phyloP scores from a whole-genome alignment of 1,284 basidiomycete genomes.

The Melampsora americana region DNA sequence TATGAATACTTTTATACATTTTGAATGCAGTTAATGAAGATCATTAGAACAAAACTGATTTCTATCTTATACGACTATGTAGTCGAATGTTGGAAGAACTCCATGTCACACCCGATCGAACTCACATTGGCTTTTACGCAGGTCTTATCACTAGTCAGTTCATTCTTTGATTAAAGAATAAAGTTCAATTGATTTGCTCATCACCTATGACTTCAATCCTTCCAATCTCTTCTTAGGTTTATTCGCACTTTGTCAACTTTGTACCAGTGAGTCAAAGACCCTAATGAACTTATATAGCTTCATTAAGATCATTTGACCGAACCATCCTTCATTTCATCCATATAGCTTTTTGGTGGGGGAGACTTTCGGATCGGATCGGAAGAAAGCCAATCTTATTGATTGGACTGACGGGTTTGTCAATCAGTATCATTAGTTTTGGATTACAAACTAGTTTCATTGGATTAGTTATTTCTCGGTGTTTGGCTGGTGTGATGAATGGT shows the following conservation, averaged over 20 bases:
- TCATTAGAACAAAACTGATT: no score
- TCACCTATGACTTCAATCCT: no score
- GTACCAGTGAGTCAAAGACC: slow-evolving; percentile 35
- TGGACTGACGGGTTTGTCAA: slow-evolving; percentile 45
- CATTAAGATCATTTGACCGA: no score
- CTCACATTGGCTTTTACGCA: slow-evolving; percentile 32
- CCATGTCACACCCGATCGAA: slow-evolving; percentile 36
- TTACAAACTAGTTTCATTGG: slow-evolving; percentile 26
- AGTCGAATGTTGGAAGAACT: slow-evolving; percentile 42
- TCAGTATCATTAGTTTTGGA: slow-evolving; percentile 45
- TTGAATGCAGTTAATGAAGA: no score
- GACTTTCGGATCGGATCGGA: slow-evolving; percentile 45
- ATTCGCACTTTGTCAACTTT: slow-evolving; percentile 37
- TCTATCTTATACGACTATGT: not conserved
- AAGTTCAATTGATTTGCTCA: no score
- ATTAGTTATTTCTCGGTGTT: slow-evolving; percentile 30
- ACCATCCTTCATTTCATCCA: not conserved
- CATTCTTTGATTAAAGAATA: no score
- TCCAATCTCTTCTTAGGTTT: slow-evolving; percentile 12
- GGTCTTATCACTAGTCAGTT: slow-evolving; percentile 30
- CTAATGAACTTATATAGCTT: no score
- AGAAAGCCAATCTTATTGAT: slow-evolving; percentile 46
- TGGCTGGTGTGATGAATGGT: slow-evolving; percentile 42
- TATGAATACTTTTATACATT: no score
- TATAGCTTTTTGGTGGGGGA: slow-evolving; percentile 45